Evolutionary conservation across 75 land plant genomes (phyloP).

Genomic region (Azolla pinnata): DNA sequence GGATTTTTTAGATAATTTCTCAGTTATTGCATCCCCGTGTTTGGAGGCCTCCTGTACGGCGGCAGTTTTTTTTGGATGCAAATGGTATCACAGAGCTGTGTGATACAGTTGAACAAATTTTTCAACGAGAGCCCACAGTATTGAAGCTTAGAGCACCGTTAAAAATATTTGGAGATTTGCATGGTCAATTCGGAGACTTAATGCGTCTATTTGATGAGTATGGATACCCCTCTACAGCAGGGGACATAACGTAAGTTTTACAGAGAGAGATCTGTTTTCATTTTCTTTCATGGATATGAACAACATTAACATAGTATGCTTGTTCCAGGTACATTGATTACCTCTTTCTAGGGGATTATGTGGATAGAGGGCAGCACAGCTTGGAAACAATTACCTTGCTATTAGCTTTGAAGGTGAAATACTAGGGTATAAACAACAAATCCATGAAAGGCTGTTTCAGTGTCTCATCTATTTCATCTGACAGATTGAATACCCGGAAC

Average conservation of each 20-base stretch:
- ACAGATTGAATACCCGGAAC: slow-evolving; percentile 85
- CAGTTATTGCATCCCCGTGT: slow-evolving; percentile 58
- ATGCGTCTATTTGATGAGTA: slow-evolving; percentile 92
- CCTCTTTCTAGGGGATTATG: slow-evolving; percentile 82
- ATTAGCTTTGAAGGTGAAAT: slow-evolving; percentile 68
- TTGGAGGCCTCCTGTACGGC: slow-evolving; percentile 64
- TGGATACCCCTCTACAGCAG: slow-evolving; percentile 87
- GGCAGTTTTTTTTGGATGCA: slow-evolving; percentile 70
- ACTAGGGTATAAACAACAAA: background rate
- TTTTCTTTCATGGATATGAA: background rate
- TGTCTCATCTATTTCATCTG: background rate
- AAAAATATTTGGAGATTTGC: slow-evolving; percentile 91
- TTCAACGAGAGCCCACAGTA: slow-evolving; percentile 69
- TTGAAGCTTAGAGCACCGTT: slow-evolving; percentile 73
- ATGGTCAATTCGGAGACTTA: slow-evolving; percentile 89
- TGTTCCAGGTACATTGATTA: slow-evolving; percentile 72
- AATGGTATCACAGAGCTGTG: slow-evolving; percentile 81
- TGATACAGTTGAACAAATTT: slow-evolving; percentile 76
- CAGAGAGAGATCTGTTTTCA: background rate
- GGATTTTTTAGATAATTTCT: slow-evolving; percentile 48
- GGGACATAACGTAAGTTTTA: slow-evolving; percentile 71
- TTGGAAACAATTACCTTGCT: slow-evolving; percentile 79
- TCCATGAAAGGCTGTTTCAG: background rate
- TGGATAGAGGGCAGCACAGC: slow-evolving; percentile 89
- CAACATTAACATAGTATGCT: background rate